Percentiles rank a stretch among this genome's conserved stretches.
Conservation (phyloP, 78 protist species). For the Salpingoeca rosetta region DNA sequence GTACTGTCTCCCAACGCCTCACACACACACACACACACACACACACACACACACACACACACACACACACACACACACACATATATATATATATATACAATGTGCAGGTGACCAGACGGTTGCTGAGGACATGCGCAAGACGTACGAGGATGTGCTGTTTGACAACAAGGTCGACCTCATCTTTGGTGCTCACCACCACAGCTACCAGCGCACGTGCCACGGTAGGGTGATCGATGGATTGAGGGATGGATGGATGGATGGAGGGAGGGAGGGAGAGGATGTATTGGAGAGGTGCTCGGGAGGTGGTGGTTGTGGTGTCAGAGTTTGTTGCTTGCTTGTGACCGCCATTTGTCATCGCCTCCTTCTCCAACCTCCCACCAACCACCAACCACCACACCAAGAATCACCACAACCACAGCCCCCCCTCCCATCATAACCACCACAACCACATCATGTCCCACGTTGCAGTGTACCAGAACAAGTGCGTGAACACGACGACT, state of each 20-base stretch:
- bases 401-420: too few species aligned
- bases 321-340: not conserved
- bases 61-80: too few species aligned
- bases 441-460: too few species aligned
- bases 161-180: not conserved
- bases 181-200: not conserved
- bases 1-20: too few species aligned
- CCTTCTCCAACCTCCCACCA: not conserved
- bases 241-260: not conserved
- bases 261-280: not conserved
- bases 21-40: too few species aligned
- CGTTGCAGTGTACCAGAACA: not conserved
- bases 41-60: too few species aligned
- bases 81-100: not conserved
- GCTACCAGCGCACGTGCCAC: slow-evolving; percentile 8
- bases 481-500: not conserved
- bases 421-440: too few species aligned
- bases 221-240: not conserved
- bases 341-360: not conserved
- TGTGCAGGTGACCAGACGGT: slow-evolving; percentile 4
- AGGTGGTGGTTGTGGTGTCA: not conserved
- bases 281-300: not conserved
- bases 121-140: not conserved
- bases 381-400: not conserved
- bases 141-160: not conserved